Percentiles rank a stretch among this genome's conserved stretches.
These are phyloP conservation scores for Protomyces gravidus DNA, from an alignment of 1,139 yeast species.

Conservation along the genomic window DNA sequence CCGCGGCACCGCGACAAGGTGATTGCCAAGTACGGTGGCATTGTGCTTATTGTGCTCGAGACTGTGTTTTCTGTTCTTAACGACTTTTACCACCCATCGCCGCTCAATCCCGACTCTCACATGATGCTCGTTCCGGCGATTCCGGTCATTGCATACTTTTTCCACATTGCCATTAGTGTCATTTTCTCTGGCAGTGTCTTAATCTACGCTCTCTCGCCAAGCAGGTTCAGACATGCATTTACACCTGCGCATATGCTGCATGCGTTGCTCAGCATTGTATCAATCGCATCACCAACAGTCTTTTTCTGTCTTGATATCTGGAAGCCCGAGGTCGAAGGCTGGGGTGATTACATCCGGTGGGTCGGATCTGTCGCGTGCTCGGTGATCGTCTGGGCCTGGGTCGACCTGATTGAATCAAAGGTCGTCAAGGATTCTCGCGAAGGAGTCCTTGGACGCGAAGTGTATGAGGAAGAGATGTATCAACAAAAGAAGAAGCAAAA, in stretches of 20 bases:
- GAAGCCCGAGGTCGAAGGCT: conserved; percentile 62
- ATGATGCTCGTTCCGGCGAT: conserved; percentile 44
- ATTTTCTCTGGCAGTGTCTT: conserved; percentile 66
- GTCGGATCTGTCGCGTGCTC: conserved; percentile 45
- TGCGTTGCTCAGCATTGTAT: conserved; percentile 55
- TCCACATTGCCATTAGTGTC: conserved; percentile 69
- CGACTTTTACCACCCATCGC: conserved; percentile 31
- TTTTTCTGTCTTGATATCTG: conserved; percentile 77
- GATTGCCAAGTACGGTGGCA: conserved; percentile 60
- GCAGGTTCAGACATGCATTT: conserved; percentile 48
- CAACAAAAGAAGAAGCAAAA: conserved; percentile 28
- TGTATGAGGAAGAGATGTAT: conserved; percentile 60
- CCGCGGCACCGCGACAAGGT: conserved; percentile 68
- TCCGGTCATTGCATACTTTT: conserved; percentile 73
- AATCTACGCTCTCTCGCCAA: conserved; percentile 55
- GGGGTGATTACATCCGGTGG: conserved; percentile 70
- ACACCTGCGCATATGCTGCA: conserved; percentile 51
- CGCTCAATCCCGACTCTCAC: conserved; percentile 15
- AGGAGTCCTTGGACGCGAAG: conserved; percentile 74
- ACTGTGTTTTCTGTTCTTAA: conserved; percentile 35
- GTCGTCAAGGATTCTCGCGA: conserved; percentile 66
- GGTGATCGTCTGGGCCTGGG: conserved; percentile 85
- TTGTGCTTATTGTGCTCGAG: conserved; percentile 49
- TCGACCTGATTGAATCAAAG: conserved; percentile 59
- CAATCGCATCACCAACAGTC: conserved; percentile 62